Percentiles rank a stretch among this genome's conserved stretches.
Conservation (phyloP, 2,329 filamentous ascomycete genomes). For the Monosporascus sp. region DNA sequence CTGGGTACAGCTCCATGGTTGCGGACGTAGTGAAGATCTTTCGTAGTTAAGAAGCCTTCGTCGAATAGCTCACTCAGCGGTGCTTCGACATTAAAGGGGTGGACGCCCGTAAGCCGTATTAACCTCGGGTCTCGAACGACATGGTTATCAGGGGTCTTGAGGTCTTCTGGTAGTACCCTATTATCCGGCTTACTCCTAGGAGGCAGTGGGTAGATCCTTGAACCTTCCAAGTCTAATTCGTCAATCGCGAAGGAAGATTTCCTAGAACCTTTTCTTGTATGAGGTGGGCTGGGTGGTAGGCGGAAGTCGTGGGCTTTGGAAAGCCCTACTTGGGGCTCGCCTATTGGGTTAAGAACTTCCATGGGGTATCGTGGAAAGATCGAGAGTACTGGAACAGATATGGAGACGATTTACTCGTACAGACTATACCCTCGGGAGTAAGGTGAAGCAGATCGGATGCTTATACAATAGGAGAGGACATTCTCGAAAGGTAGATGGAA, state of each 20-base stretch:
- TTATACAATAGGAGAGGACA: not conserved
- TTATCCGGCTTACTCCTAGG: constrained; percentile 53
- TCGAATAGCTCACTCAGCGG: constrained; percentile 74
- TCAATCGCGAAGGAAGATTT: constrained; percentile 17
- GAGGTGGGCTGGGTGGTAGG: constrained; percentile 35
- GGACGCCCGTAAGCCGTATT: constrained; percentile 79
- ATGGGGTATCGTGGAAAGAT: constrained; percentile 1
- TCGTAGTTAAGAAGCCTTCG: constrained; percentile 77
- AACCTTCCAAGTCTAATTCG: constrained; percentile 8
- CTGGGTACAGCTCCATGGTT: constrained; percentile 82
- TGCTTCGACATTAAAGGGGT: constrained; percentile 88
- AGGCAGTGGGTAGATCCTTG: constrained; percentile 56
- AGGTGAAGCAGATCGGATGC: not conserved
- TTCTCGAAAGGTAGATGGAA: not conserved
- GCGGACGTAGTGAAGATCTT: constrained; percentile 84
- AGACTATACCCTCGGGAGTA: not conserved
- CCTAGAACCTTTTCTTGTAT: constrained; percentile 32
- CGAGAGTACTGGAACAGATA: too few species aligned
- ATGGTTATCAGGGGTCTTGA: constrained; percentile 77
- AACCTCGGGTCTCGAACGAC: constrained; percentile 75
- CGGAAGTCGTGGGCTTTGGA: constrained; percentile 7
- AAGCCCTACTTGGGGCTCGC: constrained; percentile 10
- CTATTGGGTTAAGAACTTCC: constrained; percentile 3
- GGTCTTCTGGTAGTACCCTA: constrained; percentile 65
- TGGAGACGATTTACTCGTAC: too few species aligned